Percentiles rank a stretch among this genome's conserved stretches.
phyloP scores from a whole-genome alignment of 2,329 filamentous ascomycete genomes.

The Geoglossum cookeanum region DNA sequence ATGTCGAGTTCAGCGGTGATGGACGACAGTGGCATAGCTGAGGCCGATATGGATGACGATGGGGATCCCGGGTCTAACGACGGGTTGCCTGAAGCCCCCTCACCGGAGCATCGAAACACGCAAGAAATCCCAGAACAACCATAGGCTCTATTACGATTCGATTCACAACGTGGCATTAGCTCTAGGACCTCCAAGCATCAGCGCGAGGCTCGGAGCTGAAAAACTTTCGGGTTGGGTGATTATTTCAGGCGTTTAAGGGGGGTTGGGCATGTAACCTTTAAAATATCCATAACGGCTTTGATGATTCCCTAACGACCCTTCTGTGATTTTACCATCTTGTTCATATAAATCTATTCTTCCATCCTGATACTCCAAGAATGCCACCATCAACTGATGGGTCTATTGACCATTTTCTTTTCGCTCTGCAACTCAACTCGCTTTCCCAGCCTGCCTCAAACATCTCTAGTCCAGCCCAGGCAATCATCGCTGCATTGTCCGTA shows the following conservation, averaged over 20 bases:
- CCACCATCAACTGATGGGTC: constrained; percentile 43
- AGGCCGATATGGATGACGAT: neutral
- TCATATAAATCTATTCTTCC: constrained; percentile 17
- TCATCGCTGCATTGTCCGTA: constrained; percentile 95
- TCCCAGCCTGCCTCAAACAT: constrained; percentile 70
- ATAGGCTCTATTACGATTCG: neutral
- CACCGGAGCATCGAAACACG: neutral
- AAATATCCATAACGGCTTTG: neutral
- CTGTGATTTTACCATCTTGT: neutral
- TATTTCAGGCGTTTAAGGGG: neutral
- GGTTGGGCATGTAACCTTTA: neutral
- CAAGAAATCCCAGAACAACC: neutral
- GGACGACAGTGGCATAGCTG: constrained; percentile 3
- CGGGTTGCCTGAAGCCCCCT: neutral
- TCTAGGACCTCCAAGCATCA: neutral
- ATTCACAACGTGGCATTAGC: neutral
- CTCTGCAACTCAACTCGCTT: constrained; percentile 38
- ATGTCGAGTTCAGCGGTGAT: neutral
- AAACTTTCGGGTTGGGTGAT: neutral
- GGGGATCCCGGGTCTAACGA: neutral
- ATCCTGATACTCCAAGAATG: constrained; percentile 41
- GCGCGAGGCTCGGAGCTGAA: neutral
- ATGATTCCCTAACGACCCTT: neutral
- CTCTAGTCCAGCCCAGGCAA: constrained; percentile 81
- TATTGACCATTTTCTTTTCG: constrained; percentile 54